Base-by-base conservation (phyloP, 805 yeast genomes). In the Schizosaccharomyces osmophilus region DNA sequence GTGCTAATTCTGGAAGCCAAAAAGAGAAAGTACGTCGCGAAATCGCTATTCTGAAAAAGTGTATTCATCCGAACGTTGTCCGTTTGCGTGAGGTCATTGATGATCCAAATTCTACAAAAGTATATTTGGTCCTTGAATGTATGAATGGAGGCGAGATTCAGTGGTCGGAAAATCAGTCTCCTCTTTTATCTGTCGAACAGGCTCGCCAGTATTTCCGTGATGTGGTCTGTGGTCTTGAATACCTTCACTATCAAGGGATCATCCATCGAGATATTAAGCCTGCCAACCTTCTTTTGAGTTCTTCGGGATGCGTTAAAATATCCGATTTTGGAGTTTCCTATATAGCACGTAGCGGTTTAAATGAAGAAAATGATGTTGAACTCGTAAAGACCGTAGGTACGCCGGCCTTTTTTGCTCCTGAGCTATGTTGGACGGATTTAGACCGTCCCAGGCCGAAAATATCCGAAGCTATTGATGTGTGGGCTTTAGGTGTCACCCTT, bases 291-390 rank as follows among this genome's bases (percentile, higher is more conserved):
- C 76, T 90, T 62, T 81, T 88, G 2, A 77, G 85, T 36, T 73
- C 78, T 17, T 83, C 85, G 65, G 81, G 83, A 61, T 75, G 78
- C 6, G 95, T 89, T 31, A 93, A 93, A 72, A 93, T 90, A 51
- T 83, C 94, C n/a, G 98, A 90, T 73, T 93, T 90, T 73, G 97
- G 98, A 29, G 95, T 93, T 15, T 87, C 96, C 0, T 85, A 86
- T 71, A 87, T 90, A 0, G 60, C 60, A 8, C 31, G 45, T 15
- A 17, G 22, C 11, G 57, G 57, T 29, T 61, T 67, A 36, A 55
- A 61, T 13, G 68, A 67, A n/a, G 65, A 65, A 41, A 65, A 64
- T 31, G 65, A 36, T 73, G 60, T 57, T 22, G 97, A 90, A 67
- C 75, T 90, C 64, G 94, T 96, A 1, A 90, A 89, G 71, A 90